Base-by-base conservation (phyloP, 108 stramenopile genomes). In the Skeletonema marinoi region DNA sequence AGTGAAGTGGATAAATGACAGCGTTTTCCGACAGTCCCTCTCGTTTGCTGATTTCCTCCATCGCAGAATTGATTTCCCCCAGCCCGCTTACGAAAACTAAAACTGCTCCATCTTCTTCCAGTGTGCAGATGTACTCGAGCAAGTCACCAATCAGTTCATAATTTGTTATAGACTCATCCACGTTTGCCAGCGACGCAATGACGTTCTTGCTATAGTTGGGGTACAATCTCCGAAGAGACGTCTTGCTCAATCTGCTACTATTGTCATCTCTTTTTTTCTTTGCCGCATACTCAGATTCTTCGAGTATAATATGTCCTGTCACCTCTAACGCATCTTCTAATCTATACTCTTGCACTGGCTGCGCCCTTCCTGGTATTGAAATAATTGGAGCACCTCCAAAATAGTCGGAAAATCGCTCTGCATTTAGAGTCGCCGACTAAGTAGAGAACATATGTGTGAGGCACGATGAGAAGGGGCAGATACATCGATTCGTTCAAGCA, bases 401-500 rank as follows among this genome's bases (percentile, higher is more conserved):
- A 75, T 97, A 98, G 9, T 68, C 31, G 25, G 88, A 78, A 73
- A 98, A 93, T 16, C 79, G 79, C 11, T 91, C 90, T 32, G 96
- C 92, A 67, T 97, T 96, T 31, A 97, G 73, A 30, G 97, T 98
- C 12, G 97, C 97, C 41, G 87, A 89, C 44, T 46, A 3, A 16
- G 16, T 1, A 46, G 44, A 44, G 44, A 46, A 16, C 4, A n/a
- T n/a, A 0, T 4, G 3, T n/a, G 44, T 46, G 3, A 46, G 44
- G 44, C 3, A 0, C 16, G 11, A 46, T 46, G 4, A 16, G 44
- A 11, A 41, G 39, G 10, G 39, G 39, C 16, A 16, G 16, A 46
- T 46, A 46, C 16, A n/a, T 46, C 44, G 44, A 46, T 46, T n/a
- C 3, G 3, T 5, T 46, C 44, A n/a, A 46, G 16, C 3, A 46